phyloP scores from a whole-genome alignment of 495 filamentous ascomycete genomes.

The Wilcoxina mikolae region DNA sequence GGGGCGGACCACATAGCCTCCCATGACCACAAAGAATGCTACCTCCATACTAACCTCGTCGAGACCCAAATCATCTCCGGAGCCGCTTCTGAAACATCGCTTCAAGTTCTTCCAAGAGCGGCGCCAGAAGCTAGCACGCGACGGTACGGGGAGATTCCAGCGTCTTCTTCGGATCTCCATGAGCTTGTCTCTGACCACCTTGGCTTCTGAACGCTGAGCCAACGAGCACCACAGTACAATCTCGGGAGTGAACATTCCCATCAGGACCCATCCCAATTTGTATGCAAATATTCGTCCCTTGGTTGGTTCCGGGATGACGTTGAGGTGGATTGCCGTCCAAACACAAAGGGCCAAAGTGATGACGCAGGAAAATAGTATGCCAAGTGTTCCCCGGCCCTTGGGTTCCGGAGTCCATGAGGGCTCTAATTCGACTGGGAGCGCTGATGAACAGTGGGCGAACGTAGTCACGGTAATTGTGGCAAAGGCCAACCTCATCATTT shows the following conservation, averaged over 20 bases:
- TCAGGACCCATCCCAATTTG: neutral
- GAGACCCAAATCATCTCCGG: neutral
- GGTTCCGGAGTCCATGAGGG: neutral
- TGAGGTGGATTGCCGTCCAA: conserved; percentile 2
- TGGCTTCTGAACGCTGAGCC: neutral
- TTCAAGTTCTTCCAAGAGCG: no score
- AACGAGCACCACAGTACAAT: neutral
- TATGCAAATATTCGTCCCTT: neutral
- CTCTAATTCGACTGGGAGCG: neutral
- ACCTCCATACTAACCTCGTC: neutral
- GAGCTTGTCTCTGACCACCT: neutral
- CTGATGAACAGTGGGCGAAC: neutral
- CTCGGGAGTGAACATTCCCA: neutral
- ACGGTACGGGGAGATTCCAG: no score
- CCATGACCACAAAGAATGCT: conserved; percentile 4
- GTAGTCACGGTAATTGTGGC: neutral
- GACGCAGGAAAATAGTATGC: neutral
- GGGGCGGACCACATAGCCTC: neutral
- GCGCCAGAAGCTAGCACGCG: no score
- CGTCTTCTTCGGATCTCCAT: neutral
- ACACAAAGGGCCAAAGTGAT: conserved; percentile 2
- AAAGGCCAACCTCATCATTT: neutral
- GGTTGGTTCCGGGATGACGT: neutral
- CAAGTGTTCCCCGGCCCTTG: neutral
- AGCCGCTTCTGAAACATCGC: neutral